These are phyloP conservation scores for Blastobotrys chiropterorum DNA, from an alignment of 805 yeast genomes.

Conservation along the genomic window DNA sequence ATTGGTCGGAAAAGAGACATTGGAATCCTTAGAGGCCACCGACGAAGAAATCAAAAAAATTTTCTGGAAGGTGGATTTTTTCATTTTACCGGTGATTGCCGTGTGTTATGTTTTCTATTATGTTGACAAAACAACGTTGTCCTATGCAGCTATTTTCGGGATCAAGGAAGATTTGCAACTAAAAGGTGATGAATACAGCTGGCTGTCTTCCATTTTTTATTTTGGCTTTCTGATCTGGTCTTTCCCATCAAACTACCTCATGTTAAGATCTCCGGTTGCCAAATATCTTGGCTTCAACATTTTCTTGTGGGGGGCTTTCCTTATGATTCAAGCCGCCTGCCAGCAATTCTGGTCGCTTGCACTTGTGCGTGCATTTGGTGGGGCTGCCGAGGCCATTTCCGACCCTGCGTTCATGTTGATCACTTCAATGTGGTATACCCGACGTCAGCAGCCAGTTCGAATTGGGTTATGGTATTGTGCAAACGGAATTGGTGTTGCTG, in stretches of 20 bases:
- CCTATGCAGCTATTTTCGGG: slow-evolving; percentile 49
- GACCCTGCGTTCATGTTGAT: slow-evolving; percentile 48
- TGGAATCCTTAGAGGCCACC: not conserved
- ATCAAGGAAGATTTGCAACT: slow-evolving; percentile 37
- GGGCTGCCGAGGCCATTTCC: slow-evolving; percentile 17
- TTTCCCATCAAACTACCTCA: slow-evolving; percentile 39
- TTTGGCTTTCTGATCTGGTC: slow-evolving; percentile 43
- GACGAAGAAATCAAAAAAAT: slow-evolving; percentile 8
- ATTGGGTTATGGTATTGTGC: slow-evolving; percentile 34
- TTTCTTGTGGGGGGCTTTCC: slow-evolving; percentile 18
- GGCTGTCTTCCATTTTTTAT: slow-evolving; percentile 43
- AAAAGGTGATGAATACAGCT: slow-evolving; percentile 35
- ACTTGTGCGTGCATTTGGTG: slow-evolving; percentile 13
- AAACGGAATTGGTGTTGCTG: slow-evolving; percentile 31
- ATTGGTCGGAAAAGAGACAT: not conserved
- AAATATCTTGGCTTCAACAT: slow-evolving; percentile 17
- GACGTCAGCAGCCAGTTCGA: slow-evolving; percentile 43
- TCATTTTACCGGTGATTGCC: slow-evolving; percentile 13
- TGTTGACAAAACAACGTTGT: slow-evolving; percentile 45
- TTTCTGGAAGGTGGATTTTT: slow-evolving; percentile 13
- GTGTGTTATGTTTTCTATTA: slow-evolving; percentile 15
- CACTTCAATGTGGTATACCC: slow-evolving; percentile 56
- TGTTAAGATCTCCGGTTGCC: slow-evolving; percentile 21
- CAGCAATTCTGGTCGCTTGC: slow-evolving; percentile 11
- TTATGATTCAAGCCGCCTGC: slow-evolving; percentile 16